phyloP scores from a whole-genome alignment of 2,329 filamentous ascomycete genomes.

The Bipolaris bicolor region DNA sequence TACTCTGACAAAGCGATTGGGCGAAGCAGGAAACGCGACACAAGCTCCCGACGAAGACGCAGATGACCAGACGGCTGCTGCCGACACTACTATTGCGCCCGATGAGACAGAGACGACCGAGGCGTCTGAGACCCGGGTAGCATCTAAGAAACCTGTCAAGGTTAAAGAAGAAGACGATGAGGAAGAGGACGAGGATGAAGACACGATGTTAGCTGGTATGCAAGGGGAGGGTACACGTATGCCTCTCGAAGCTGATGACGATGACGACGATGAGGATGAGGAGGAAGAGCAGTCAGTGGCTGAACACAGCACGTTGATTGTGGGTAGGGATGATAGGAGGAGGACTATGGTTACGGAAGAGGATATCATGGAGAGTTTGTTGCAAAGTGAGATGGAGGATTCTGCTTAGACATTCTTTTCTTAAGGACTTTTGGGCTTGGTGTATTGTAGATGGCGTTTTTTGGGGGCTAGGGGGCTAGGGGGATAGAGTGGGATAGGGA shows the following conservation, averaged over 20 bases:
- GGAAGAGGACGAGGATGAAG: constrained; percentile 36
- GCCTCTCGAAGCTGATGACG: constrained; percentile 39
- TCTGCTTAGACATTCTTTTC: constrained; percentile 5
- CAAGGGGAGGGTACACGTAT: constrained; percentile 46
- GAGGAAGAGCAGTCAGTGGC: constrained; percentile 16
- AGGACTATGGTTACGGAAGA: constrained; percentile 34
- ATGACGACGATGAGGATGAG: constrained; percentile 28
- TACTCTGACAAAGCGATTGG: constrained; percentile 60
- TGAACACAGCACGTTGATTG: constrained; percentile 13
- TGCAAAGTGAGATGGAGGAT: constrained; percentile 24
- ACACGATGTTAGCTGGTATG: constrained; percentile 43
- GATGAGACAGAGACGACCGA: constrained; percentile 22
- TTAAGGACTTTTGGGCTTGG: too few relatives aligned
- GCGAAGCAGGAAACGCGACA: constrained; percentile 36
- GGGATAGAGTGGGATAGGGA: too few relatives aligned
- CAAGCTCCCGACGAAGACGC: constrained; percentile 12
- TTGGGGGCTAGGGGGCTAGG: neutral
- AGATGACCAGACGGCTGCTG: constrained; percentile 14
- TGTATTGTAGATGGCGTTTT: neutral
- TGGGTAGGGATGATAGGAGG: constrained; percentile 11
- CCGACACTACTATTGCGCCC: constrained; percentile 26
- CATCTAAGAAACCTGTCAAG: neutral
- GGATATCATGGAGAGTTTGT: constrained; percentile 44
- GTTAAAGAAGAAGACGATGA: constrained; percentile 18
- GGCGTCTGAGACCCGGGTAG: constrained; percentile 22